Base-by-base conservation (phyloP, 176 grass and related monocot genomes). In the Saccharum officinarum region DNA sequence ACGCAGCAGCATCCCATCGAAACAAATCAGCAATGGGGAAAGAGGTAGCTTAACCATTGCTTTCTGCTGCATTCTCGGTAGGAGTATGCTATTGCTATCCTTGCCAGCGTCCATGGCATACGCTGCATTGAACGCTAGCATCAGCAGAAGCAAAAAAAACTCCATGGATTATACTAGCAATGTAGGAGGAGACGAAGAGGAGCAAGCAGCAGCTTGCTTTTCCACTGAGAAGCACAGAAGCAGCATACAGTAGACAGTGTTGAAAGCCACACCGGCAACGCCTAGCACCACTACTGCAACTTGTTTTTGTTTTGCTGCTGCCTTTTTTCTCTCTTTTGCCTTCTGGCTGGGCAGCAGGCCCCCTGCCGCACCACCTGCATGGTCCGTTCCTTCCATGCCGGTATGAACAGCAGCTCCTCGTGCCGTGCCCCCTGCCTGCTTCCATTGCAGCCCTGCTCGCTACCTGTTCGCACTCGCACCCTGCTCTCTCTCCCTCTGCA, bases 31-130 rank as follows among this genome's bases (percentile, higher is more conserved):
- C 71, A 76, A 10, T 22, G 72, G 17, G 3, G 20, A 26, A 25
- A 45, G 38, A 36, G 36, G 46, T 71, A 78, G 80, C 79, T 49
- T 31, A 60, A 79, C 46, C 38, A 25, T 82, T 52, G 73, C 86
- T 79, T 78, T 79, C 67, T 83, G 80, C 44, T 84, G 76, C 74
- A 55, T 72, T 25, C 68, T 73, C 46, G 28, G 59, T 60, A 60
- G 55, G 55, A 59, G 31, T 34, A 9, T 30, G 50, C 74, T 18
- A 55, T 54, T 54, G 50, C 50, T 20, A 20, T 18, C 52, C 17
- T 54, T 2, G 50, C 16, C 50, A 54, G 8, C 55, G 61, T 52
- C 68, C 69, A 31, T 31, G 22, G 14, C 77, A 60, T 23, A 39
- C 45, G 61, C 79, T 37, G 69, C 72, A 80, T 74, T 79, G 77